Base-by-base conservation (phyloP, 78 protist genomes). In the Pigoraptor vietnamica region DNA sequence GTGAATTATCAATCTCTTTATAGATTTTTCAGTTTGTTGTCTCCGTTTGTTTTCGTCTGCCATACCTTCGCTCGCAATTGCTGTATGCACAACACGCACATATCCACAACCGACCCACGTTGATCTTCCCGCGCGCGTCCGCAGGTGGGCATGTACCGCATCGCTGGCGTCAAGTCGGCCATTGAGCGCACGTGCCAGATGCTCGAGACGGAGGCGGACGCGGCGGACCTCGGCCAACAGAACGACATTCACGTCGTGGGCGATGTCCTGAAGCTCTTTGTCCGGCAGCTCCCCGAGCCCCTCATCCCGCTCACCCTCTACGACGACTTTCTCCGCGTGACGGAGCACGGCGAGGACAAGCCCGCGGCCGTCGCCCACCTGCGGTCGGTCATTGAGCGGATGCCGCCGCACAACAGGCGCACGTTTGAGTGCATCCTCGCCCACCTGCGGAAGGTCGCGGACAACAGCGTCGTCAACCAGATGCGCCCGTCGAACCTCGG, bases 111-210 rank as follows among this genome's bases (percentile, higher is more conserved):
- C n/a, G n/a, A n/a, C n/a, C n/a, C n/a, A n/a, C n/a, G n/a, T n/a
- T n/a, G n/a, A n/a, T n/a, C n/a, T n/a, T n/a, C n/a, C n/a, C n/a
- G n/a, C n/a, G n/a, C n/a, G n/a, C n/a, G n/a, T n/a, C n/a, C n/a
- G n/a, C n/a, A n/a, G n/a, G 19, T n/a, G 37, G 92, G 92, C 37
- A 79, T 90, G 29, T 90, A 90, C 79, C 87, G 92, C 55, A 34
- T 90, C 32, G 88, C 88, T 10, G 92, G 92, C 81, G 87, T 25
- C 19, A 90, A 90, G 92, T 37, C 92, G 39, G n/a, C n/a, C 34
- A 90, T 90, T 33, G 86, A 90, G 39, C 23, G 39, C 79, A 23
- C 39, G 36, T 40, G 82, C 33, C 32, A 36, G 37, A 21, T 48
- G n/a, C 25, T 55, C 29, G 92, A 90, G 37, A 90, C 10, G 6